Base-by-base conservation (phyloP, 768 basidiomycete species). In the Paxillus rubicundulus region DNA sequence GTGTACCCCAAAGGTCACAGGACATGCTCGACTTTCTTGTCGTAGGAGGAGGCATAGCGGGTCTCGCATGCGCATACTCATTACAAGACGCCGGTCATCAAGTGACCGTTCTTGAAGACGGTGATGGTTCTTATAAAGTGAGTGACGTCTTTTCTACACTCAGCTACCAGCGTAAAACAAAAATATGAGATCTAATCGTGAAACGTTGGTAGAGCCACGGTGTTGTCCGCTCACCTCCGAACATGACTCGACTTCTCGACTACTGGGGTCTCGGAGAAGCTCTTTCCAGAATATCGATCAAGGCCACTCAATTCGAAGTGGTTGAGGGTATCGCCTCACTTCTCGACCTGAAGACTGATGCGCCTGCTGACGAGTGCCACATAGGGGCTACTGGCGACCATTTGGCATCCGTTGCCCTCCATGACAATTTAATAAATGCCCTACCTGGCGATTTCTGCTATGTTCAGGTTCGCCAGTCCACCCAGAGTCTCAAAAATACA, bases 51-150 rank as follows among this genome's bases (percentile, higher is more conserved):
- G 61, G 58, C 36, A 71, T 84, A 12, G 72, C 77, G 33, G 85
- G 84, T 9, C 73, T 85, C 30, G 74, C 83, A 2, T 68, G 77
- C 8, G 83, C 84, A 0, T 82, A 75, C 60, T 69, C 79, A 2
- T 72, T 87, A 18, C 72, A 70, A 24, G 72, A 69, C 54, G 77
- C 75, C 0, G 85, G 85, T 0, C 85, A 87, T 65, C 66, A 71
- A 18, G 82, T 85, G 30, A 67, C 74, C 1, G 72, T 87, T 3
- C 59, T 85, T 24, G 85, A 86, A 62, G 70, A 74, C 48, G 65
- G 61, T 2, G 67, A 74, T 50, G 75, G 73, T 13, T 70, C 70
- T 33, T 54, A 64, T 16, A 68, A 71, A 61, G 75, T 74, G 48
- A 28, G 59, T 27, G 32, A 13, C 32, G n/a, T 10, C 4, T 21